These are phyloP conservation scores for Ustulina deusta DNA, from an alignment of 2,329 filamentous ascomycete genomes.

Conservation along the genomic window DNA sequence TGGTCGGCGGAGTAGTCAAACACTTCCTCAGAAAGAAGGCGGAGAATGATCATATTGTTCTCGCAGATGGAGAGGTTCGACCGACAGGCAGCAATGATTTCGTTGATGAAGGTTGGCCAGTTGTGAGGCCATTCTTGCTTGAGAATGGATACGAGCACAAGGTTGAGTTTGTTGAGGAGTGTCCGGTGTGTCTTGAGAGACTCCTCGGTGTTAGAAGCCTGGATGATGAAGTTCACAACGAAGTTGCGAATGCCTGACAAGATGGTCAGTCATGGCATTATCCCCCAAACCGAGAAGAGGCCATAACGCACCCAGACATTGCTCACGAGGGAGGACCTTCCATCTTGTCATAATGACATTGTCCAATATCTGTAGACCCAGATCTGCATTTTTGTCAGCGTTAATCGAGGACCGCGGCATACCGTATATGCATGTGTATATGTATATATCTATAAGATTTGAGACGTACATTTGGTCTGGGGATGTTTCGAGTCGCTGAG, in stretches of 20 bases:
- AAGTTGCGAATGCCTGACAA: conserved; percentile 93
- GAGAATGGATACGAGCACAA: conserved; percentile 95
- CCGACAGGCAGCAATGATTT: conserved; percentile 96
- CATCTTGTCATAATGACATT: conserved; percentile 99
- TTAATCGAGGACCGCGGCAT: conserved; percentile 19
- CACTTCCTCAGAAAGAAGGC: conserved; percentile 95
- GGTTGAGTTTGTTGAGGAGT: conserved; percentile 96
- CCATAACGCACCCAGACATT: conserved; percentile 80
- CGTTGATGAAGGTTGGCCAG: conserved; percentile 99
- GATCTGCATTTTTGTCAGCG: conserved; percentile 67
- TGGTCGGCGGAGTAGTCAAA: conserved; percentile 99
- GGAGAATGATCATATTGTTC: conserved; percentile 99
- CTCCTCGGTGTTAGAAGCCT: conserved; percentile 91
- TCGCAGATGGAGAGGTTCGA: conserved; percentile 97
- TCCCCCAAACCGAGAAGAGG: not conserved
- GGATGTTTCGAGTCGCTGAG: conserved; percentile 91
- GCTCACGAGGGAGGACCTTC: conserved; percentile 96
- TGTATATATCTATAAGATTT: conserved; percentile 13
- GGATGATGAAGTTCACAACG: conserved; percentile 97
- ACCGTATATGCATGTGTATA: too few relatives aligned
- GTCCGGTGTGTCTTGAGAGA: conserved; percentile 85
- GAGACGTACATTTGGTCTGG: conserved; percentile 89
- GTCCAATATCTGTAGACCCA: conserved; percentile 96
- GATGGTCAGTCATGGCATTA: conserved; percentile 37
- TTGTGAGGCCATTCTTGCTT: conserved; percentile 99